Conservation (phyloP, 1,284 basidiomycete species). For the Vanrija pseudolonga region DNA sequence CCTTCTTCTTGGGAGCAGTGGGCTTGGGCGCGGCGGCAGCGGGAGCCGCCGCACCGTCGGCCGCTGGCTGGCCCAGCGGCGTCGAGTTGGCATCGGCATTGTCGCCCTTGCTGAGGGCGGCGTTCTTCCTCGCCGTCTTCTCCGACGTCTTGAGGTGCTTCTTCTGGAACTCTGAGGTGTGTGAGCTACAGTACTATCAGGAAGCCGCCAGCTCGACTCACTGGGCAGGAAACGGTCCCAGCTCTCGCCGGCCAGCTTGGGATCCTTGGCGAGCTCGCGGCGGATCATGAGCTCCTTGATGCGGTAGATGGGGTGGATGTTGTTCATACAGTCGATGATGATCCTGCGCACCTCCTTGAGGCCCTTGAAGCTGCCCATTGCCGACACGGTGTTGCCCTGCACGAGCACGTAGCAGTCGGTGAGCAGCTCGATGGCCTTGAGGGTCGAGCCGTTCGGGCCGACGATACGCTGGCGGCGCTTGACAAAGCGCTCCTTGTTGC, state of each 20-base stretch:
- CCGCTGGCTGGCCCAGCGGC: constrained; percentile 14
- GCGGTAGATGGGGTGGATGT: constrained; percentile 98
- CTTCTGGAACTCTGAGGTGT: constrained; percentile 72
- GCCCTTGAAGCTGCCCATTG: constrained; percentile 93
- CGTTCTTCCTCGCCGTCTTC: constrained; percentile 83
- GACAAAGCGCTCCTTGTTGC: constrained; percentile 96
- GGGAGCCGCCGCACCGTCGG: constrained; percentile 4
- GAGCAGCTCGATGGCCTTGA: constrained; percentile 98
- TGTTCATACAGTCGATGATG: constrained; percentile 98
- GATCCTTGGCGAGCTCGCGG: constrained; percentile 95
- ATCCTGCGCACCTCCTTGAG: constrained; percentile 94
- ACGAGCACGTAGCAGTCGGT: constrained; percentile 97
- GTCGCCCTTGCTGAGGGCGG: constrained; percentile 43
- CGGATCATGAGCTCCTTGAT: constrained; percentile 99
- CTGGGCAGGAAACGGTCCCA: constrained; percentile 97
- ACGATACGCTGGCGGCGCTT: constrained; percentile 95
- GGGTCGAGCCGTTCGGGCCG: constrained; percentile 90
- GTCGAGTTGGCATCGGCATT: constrained; percentile 16
- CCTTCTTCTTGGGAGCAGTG: constrained; percentile 67
- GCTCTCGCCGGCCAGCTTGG: constrained; percentile 85
- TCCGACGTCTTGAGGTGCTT: constrained; percentile 86
- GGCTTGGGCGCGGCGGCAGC: constrained; percentile 16
- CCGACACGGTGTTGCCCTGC: constrained; percentile 95
- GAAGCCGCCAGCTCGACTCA: constrained; percentile 34
- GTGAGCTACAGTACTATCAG: background rate